Evolutionary conservation across 208 protist genomes (phyloP).

Genomic region (Pavlovales sp.): DNA sequence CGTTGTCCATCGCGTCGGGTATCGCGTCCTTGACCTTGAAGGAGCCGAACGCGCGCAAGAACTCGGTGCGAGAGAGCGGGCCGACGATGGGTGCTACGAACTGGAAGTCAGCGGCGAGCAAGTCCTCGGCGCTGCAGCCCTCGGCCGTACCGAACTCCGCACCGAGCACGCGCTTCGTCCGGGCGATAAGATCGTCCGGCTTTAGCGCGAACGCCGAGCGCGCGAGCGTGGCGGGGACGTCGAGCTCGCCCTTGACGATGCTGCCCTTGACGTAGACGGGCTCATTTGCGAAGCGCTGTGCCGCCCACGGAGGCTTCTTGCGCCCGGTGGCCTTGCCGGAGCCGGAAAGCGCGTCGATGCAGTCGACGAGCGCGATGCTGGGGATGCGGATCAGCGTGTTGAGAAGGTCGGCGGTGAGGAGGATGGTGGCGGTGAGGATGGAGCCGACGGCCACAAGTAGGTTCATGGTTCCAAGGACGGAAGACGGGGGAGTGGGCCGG

Average conservation of each 20-base stretch:
- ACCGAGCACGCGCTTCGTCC: background rate
- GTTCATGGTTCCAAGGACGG: too few species aligned
- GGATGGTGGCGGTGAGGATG: too few species aligned
- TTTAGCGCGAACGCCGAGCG: background rate
- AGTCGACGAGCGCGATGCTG: background rate
- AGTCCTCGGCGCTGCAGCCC: background rate
- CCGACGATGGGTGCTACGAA: constrained; percentile 30
- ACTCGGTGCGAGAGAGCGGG: constrained; percentile 11
- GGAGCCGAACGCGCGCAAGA: background rate
- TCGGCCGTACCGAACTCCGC: background rate
- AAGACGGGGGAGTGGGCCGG: too few species aligned
- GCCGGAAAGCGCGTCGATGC: background rate
- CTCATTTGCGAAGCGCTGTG: background rate
- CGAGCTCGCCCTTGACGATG: background rate
- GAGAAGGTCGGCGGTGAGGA: too few species aligned
- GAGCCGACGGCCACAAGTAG: too few species aligned
- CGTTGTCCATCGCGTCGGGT: constrained; percentile 15
- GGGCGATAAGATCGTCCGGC: background rate
- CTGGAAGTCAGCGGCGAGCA: constrained; percentile 15
- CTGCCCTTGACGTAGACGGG: background rate
- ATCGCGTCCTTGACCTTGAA: constrained; percentile 31
- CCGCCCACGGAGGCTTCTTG: background rate
- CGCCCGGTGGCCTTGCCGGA: background rate
- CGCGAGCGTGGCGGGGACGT: constrained; percentile 4
- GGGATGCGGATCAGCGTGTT: too few species aligned